Conservation (phyloP, 768 basidiomycete genomes). For the Tricholoma furcatifolium region DNA sequence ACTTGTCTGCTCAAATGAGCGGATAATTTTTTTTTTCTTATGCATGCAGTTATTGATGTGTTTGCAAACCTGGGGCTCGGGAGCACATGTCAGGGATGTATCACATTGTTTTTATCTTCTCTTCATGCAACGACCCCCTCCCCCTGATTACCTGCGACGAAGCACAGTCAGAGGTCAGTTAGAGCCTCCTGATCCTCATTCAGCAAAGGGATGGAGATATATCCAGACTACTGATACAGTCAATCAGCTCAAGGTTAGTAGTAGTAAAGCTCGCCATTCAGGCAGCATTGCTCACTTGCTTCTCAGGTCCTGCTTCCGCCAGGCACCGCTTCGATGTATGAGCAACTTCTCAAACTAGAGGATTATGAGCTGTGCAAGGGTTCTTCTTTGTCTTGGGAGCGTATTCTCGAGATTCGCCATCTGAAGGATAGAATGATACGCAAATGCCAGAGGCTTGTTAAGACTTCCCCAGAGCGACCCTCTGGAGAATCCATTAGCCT, state of each 20-base stretch:
- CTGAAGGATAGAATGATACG: constrained; percentile 83
- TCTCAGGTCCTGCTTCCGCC: constrained; percentile 67
- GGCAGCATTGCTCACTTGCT: constrained; percentile 4
- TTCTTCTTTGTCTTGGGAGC: constrained; percentile 58
- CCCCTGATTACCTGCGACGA: constrained; percentile 55
- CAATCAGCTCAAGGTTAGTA: constrained; percentile 65
- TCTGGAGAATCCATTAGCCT: constrained; percentile 27
- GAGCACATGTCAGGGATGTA: constrained; percentile 12
- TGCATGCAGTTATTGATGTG: constrained; percentile 6
- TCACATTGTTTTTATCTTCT: constrained; percentile 11
- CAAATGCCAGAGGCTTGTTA: constrained; percentile 68
- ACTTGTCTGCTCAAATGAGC: neutral
- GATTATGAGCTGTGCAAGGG: constrained; percentile 58
- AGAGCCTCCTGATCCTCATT: constrained; percentile 60
- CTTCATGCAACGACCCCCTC: constrained; percentile 18
- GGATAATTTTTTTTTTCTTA: neutral
- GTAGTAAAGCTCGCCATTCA: constrained; percentile 2
- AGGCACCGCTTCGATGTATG: constrained; percentile 62
- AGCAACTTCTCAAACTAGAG: constrained; percentile 64
- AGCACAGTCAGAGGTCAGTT: constrained; percentile 76
- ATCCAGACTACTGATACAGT: constrained; percentile 76
- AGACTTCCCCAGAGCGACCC: constrained; percentile 29
- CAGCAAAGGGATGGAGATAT: constrained; percentile 63
- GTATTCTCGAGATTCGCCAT: constrained; percentile 70
- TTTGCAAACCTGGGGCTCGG: no score